Base-by-base conservation (phyloP, 2,329 filamentous ascomycete genomes). In the Penicillium paneum region DNA sequence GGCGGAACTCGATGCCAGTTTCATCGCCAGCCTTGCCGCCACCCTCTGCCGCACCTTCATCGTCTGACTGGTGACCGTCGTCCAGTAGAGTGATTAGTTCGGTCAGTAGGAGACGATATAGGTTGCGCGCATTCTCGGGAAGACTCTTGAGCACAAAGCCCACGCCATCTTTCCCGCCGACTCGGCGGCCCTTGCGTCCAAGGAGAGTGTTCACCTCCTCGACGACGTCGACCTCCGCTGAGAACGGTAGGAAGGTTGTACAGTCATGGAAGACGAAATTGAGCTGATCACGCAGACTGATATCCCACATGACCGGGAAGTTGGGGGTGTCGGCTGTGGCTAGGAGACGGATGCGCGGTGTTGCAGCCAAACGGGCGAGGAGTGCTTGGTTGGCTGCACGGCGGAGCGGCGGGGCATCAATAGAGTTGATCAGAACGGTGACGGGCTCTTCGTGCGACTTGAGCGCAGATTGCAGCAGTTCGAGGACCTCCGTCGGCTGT, bases 191-290 rank as follows among this genome's bases (percentile, higher is more conserved):
- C 64, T 87, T 91, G 50, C 91, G 85, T 43, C 92, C 91, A 0
- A 97, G 82, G 0, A 97, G 81, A 65, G 90, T 87, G 70, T 96
- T 90, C 13, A 97, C 91, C 59, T 91, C 89, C 70, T 97, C 91
- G 3, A 97, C 91, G 2, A 90, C 85, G 66, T 96, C 90, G 8
- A 91, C 76, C 70, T 96, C 91, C 3, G 82, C 80, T 11, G 81
- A 78, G 64, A 89, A 90, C 0, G 90, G 81, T 0, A 83, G 80
- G 68, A 96, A 97, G 0, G 94, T 97, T 1, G 94, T 97, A 66
- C 88, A 88, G 75, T 99, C 92, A 76, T 99, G 94, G 74, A 95
- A 97, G 28, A 91, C 78, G 63, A 97, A 92, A 70, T 89, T 89
- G 74, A 92, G 90, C 28, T 89, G 84, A 15, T 90, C 87, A 43